These are phyloP conservation scores for Solanum raphanifolium DNA, from an alignment of 257 asterid genomes.

Conservation along the genomic window DNA sequence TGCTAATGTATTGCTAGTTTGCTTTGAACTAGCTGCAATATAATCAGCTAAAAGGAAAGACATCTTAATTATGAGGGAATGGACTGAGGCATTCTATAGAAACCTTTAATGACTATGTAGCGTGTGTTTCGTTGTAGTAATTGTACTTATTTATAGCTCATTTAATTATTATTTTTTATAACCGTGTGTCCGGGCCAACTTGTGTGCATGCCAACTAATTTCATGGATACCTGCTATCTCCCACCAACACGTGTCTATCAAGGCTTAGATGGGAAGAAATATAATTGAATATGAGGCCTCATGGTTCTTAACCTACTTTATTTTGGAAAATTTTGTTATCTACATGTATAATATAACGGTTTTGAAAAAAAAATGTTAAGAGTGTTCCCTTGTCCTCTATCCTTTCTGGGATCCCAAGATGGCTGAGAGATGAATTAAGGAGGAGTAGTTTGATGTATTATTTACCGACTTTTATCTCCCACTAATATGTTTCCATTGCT, in stretches of 20 bases:
- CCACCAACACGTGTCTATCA: neutral
- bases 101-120: neutral
- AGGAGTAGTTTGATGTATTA: neutral
- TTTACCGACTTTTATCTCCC: neutral
- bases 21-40: neutral
- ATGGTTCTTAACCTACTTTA: neutral
- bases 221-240: neutral
- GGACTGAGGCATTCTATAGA: neutral
- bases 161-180: neutral
- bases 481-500: neutral
- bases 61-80: neutral
- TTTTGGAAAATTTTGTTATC: neutral
- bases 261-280: neutral
- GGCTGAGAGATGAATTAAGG: neutral
- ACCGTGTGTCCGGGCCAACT: neutral
- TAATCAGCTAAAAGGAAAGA: neutral
- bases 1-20: neutral
- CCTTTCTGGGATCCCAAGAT: neutral
- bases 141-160: neutral
- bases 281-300: neutral
- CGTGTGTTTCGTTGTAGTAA: neutral
- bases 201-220: neutral
- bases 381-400: neutral
- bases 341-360: neutral
- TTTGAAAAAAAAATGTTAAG: neutral